Percentiles rank a stretch among this genome's conserved stretches.
Conservation (phyloP, 352 stramenopile genomes). For the Pythium guiyangense region DNA sequence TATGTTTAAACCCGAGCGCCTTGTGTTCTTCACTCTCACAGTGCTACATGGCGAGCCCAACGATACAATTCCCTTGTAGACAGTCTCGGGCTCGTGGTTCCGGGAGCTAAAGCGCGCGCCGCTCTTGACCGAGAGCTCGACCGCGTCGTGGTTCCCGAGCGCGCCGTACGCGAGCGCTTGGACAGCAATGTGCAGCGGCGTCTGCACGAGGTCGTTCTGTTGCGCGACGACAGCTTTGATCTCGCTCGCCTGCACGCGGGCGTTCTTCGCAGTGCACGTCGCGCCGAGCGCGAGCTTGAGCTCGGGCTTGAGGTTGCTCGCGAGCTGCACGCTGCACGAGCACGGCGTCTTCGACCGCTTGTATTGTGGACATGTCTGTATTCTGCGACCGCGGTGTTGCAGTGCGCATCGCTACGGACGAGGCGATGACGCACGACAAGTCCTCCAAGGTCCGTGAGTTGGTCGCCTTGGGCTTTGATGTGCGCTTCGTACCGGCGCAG, state of each 20-base stretch:
- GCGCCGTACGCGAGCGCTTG: conserved; percentile 53
- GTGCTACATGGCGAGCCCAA: too few species aligned
- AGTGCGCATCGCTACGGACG: too few species aligned
- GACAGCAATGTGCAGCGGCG: conserved; percentile 55
- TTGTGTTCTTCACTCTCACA: too few species aligned
- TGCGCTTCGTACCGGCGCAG: too few species aligned
- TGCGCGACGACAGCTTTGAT: conserved; percentile 37
- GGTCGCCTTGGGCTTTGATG: too few species aligned
- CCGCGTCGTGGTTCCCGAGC: conserved; percentile 52
- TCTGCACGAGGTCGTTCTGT: conserved; percentile 38
- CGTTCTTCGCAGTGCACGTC: conserved; percentile 31
- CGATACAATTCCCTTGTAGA: neutral
- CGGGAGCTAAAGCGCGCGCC: conserved; percentile 32
- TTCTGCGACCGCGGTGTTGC: too few species aligned
- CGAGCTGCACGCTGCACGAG: conserved; percentile 1
- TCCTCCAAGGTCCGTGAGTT: too few species aligned
- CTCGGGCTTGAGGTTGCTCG: conserved; percentile 42
- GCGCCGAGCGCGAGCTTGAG: conserved; percentile 39
- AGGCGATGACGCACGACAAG: too few species aligned
- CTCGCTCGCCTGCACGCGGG: conserved; percentile 31
- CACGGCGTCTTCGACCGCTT: too few species aligned
- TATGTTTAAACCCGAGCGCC: too few species aligned
- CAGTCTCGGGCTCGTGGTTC: conserved; percentile 30
- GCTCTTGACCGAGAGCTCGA: conserved; percentile 39
- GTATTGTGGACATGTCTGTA: too few species aligned